Evolutionary conservation across 768 basidiomycete species (phyloP).

Genomic region (Epithele typhae): DNA sequence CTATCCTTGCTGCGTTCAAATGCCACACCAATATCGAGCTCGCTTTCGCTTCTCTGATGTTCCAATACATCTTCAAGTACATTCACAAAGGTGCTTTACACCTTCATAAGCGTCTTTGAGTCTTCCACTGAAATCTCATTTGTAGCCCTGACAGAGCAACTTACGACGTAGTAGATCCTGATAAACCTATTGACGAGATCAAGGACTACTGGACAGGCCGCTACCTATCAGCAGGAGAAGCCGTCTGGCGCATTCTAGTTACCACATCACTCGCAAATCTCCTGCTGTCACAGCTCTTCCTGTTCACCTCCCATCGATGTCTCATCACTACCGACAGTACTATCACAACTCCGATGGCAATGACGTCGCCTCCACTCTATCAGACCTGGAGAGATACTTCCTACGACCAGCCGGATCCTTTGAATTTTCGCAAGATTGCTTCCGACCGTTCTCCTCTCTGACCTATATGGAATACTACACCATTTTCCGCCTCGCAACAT

Average conservation of each 20-base stretch:
- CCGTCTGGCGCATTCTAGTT: constrained; percentile 34
- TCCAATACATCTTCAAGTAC: constrained; percentile 39
- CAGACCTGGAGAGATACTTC: constrained; percentile 22
- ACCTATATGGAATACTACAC: constrained; percentile 18
- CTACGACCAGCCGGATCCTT: constrained; percentile 9
- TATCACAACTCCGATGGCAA: neutral
- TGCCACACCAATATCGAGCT: constrained; percentile 37
- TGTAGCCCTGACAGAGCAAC: too few species aligned
- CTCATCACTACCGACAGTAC: constrained; percentile 22
- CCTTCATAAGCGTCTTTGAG: too few species aligned
- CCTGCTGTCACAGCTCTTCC: constrained; percentile 32
- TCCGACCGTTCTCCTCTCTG: constrained; percentile 6
- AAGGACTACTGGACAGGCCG: constrained; percentile 31
- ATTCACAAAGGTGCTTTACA: constrained; percentile 37
- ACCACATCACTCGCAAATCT: constrained; percentile 28
- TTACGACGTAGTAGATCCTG: too few species aligned
- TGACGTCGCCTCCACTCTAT: constrained; percentile 1
- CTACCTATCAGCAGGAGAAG: constrained; percentile 33
- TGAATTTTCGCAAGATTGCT: neutral
- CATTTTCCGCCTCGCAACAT: constrained; percentile 13
- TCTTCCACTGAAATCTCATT: too few species aligned
- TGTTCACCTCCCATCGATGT: constrained; percentile 26
- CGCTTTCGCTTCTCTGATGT: constrained; percentile 26
- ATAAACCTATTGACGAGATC: constrained; percentile 27
- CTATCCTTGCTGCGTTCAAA: constrained; percentile 22